These are phyloP conservation scores for Triticum turgidum DNA, from an alignment of 176 grass and related monocot species.

Conservation along the genomic window DNA sequence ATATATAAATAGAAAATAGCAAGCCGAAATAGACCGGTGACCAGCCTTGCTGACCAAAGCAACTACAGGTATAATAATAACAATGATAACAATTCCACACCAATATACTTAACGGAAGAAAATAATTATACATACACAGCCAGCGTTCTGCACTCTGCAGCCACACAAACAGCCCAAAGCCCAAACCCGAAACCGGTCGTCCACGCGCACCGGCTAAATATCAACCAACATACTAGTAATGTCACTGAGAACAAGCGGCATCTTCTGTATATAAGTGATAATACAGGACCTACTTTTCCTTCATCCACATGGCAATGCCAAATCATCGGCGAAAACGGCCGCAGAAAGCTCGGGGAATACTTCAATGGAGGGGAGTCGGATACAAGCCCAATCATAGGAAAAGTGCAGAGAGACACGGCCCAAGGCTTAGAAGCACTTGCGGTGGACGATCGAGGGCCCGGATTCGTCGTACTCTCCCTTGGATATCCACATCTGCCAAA, in stretches of 20 bases:
- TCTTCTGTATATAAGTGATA: neutral
- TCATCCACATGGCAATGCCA: neutral
- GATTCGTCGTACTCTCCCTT: constrained; percentile 52
- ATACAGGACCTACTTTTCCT: neutral
- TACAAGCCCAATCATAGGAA: constrained; percentile 6
- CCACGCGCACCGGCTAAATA: neutral
- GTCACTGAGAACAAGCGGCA: neutral
- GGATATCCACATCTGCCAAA: constrained; percentile 45
- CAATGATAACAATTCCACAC: neutral
- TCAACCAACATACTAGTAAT: neutral
- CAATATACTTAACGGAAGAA: neutral
- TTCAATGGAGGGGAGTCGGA: neutral
- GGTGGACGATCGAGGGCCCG: constrained; percentile 41
- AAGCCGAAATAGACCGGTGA: neutral
- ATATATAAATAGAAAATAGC: neutral
- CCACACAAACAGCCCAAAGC: constrained; percentile 18
- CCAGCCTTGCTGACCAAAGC: neutral
- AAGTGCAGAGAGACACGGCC: neutral
- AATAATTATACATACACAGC: constrained; percentile 28
- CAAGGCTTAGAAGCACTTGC: constrained; percentile 44
- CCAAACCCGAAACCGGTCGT: neutral
- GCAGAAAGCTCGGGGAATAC: constrained; percentile 23
- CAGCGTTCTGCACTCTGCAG: neutral
- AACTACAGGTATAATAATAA: neutral
- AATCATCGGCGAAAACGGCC: neutral